Base-by-base conservation (phyloP, 2,329 filamentous ascomycete genomes). In the Onygenales sp. region DNA sequence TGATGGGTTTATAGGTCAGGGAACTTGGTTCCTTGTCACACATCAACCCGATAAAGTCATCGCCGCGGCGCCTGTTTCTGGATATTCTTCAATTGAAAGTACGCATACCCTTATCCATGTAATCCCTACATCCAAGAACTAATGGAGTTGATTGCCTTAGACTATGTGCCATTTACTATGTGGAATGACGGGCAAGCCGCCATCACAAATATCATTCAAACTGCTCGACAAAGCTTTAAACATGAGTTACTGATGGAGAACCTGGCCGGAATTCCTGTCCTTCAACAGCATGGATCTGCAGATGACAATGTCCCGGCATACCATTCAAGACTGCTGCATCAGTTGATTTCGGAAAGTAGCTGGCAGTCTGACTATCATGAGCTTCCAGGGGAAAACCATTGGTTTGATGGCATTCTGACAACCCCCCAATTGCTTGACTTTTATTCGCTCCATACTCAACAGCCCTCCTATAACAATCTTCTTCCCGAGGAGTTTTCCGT, bases 261-360 rank as follows among this genome's bases (percentile, higher is more conserved):
- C 56, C 64, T 73, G 13, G 69, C 68, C 39, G 77, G 74, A 7
- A 77, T 81, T 31, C 76, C 77, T 1, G 70, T 82, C 2, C 62
- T 79, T 37, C 76, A 80, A 58, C 79, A 82, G 56, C 80, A 83
- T 62, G 79, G 80, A 4, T 69, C 71, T 32, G 60, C 66, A 8
- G 80, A 83, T 59, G 77, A 80, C 57, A 83, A 83, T 59, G 80
- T 83, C 2, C 80, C 80, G 0, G 67, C 72, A 5, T 82, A 79
- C 58, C 74, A 83, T 62, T 81, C 79, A 4, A 70, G 80, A 7
- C 64, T 80, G 8, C 75, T 83, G 64, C 71, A 73, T 44, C 72
- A 77, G 54, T 66, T 79, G 42, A 63, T 79, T 10, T 66, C 66
- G 21, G 68, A 78, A 57, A 64, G 65, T 48, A 70, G 67, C 6